phyloP scores from a whole-genome alignment of 2,329 filamentous ascomycete genomes.

The Epichloe hybrida region DNA sequence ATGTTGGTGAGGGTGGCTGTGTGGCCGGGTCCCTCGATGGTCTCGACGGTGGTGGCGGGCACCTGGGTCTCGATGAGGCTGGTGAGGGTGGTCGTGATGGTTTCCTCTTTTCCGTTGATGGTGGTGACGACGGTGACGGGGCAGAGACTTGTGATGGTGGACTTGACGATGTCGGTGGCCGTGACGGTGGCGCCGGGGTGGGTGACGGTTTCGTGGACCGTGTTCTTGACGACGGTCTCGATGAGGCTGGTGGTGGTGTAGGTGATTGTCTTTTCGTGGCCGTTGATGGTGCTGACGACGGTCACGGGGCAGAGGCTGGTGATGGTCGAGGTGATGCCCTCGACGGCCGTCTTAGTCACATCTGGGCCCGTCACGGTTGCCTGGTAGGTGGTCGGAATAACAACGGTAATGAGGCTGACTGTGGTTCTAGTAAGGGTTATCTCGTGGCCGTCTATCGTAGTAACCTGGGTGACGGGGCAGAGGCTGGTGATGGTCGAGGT shows the following conservation, averaged over 20 bases:
- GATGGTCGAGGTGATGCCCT: conserved; percentile 25
- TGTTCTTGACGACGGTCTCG: conserved; percentile 16
- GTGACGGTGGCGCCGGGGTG: conserved; percentile 6
- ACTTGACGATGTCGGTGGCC: conserved; percentile 15
- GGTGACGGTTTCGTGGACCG: conserved; percentile 18
- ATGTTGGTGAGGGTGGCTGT: conserved; percentile 8
- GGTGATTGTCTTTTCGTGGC: conserved; percentile 22
- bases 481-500: too few relatives aligned
- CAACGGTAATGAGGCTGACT: too few relatives aligned
- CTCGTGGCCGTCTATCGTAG: too few relatives aligned
- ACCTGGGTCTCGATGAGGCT: conserved; percentile 21
- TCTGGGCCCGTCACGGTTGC: conserved; percentile 13
- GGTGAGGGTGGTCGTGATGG: conserved; percentile 24
- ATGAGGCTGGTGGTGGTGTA: conserved; percentile 27
- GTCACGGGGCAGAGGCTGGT: conserved; percentile 32
- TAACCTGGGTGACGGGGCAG: too few relatives aligned
- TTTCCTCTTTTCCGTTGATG: conserved; percentile 23
- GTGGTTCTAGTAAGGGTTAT: too few relatives aligned
- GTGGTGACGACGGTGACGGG: conserved; percentile 30
- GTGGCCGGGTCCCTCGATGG: conserved; percentile 3
- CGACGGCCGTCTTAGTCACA: conserved; percentile 19
- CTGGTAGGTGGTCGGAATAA: too few relatives aligned
- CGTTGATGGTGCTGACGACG: conserved; percentile 29
- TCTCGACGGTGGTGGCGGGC: conserved; percentile 20
- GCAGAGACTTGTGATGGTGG: conserved; percentile 25